Conservation (phyloP, 768 basidiomycete species). For the Tulasnella calospora region DNA sequence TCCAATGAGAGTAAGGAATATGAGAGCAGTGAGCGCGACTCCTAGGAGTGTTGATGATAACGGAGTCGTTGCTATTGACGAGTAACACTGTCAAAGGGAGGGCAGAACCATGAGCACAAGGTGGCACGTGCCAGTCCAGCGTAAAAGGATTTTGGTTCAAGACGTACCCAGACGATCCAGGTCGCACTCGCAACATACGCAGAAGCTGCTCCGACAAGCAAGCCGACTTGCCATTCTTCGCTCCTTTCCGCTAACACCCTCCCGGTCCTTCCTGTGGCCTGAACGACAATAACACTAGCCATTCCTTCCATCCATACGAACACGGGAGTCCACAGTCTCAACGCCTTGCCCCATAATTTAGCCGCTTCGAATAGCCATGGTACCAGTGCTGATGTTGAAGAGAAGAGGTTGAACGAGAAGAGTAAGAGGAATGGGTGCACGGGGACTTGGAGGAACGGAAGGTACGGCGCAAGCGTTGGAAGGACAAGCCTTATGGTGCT, state of each 20-base stretch:
- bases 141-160: background rate
- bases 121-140: background rate
- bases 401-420: slow-evolving; percentile 78
- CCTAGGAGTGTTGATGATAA: slow-evolving; percentile 86
- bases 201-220: slow-evolving; percentile 70
- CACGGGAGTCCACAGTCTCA: slow-evolving; percentile 67
- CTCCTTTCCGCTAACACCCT: slow-evolving; percentile 66
- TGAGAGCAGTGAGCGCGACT: slow-evolving; percentile 76
- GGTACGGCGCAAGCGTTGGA: slow-evolving; percentile 38
- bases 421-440: slow-evolving; percentile 83
- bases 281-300: slow-evolving; percentile 71
- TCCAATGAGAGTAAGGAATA: slow-evolving; percentile 89
- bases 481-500: slow-evolving; percentile 58
- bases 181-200: slow-evolving; percentile 78
- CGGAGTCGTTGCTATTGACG: slow-evolving; percentile 51
- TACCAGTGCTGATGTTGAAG: slow-evolving; percentile 40
- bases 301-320: slow-evolving; percentile 81
- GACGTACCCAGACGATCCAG: slow-evolving; percentile 77
- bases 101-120: background rate
- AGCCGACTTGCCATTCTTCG: slow-evolving; percentile 69
- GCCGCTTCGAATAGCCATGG: slow-evolving; percentile 43
- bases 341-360: slow-evolving; percentile 65
- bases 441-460: slow-evolving; percentile 76
- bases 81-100: background rate
- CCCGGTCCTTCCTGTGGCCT: slow-evolving; percentile 59